Conservation (phyloP, 768 basidiomycete genomes). For the Hypsizygus marmoreus region DNA sequence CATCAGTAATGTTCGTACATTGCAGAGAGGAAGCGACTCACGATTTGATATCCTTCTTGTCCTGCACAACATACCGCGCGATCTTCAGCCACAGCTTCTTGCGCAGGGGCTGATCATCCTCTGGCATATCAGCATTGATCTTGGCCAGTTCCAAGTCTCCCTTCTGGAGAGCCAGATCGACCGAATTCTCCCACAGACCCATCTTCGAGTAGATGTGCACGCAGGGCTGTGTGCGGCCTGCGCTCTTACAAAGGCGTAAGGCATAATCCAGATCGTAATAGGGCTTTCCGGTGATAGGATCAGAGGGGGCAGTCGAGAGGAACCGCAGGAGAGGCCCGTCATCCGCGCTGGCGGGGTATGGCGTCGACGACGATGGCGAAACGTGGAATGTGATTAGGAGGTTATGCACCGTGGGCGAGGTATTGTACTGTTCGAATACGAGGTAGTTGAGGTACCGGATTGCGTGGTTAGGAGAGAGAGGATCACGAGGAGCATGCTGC, state of each 20-base stretch:
- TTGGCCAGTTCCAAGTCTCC: constrained; percentile 96
- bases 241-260: constrained; percentile 83
- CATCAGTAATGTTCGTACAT: too few species aligned
- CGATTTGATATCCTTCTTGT: constrained; percentile 98
- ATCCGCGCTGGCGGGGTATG: constrained; percentile 44
- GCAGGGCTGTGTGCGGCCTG: constrained; percentile 82
- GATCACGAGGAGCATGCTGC: constrained; percentile 72
- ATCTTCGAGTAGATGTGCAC: constrained; percentile 97
- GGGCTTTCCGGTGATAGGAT: constrained; percentile 82
- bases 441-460: constrained; percentile 87
- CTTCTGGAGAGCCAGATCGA: constrained; percentile 91
- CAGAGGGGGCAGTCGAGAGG: constrained; percentile 76
- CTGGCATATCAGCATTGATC: constrained; percentile 92
- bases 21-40: too few species aligned
- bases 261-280: constrained; percentile 99
- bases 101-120: constrained; percentile 80
- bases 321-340: constrained; percentile 83
- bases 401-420: constrained; percentile 89
- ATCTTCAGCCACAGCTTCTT: constrained; percentile 99
- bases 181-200: constrained; percentile 95
- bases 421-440: constrained; percentile 79
- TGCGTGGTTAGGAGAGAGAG: constrained; percentile 79
- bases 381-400: constrained; percentile 88
- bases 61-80: constrained; percentile 97
- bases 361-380: constrained; percentile 45